Percentiles rank a stretch among this genome's conserved stretches.
phyloP scores from a whole-genome alignment of 2,329 filamentous ascomycete species.

The Alternaria rosae region DNA sequence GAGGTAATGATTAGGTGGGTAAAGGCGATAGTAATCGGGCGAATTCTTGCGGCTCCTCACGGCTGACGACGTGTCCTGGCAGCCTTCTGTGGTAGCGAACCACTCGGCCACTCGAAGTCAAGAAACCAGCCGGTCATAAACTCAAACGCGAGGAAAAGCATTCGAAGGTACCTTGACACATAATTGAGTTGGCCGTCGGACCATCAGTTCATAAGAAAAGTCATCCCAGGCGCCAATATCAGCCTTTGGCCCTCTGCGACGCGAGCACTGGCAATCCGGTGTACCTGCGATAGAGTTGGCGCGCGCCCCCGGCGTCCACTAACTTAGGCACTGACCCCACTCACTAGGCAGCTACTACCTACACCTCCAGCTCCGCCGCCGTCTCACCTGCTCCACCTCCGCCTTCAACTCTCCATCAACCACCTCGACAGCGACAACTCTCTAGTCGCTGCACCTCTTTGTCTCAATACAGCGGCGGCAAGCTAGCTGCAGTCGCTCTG shows the following conservation, averaged over 20 bases:
- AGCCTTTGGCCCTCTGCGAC: neutral
- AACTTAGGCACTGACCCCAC: constrained; percentile 22
- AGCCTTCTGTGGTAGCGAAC: constrained; percentile 1
- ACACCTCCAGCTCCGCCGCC: constrained; percentile 19
- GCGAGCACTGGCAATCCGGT: constrained; percentile 13
- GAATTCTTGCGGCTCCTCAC: constrained; percentile 1
- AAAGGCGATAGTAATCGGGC: neutral
- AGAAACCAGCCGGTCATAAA: neutral
- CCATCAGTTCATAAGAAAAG: neutral
- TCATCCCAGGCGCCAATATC: neutral
- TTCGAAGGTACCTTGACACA: neutral
- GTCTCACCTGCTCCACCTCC: constrained; percentile 25
- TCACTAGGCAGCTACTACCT: constrained; percentile 29
- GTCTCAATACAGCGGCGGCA: constrained; percentile 6
- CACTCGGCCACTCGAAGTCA: neutral
- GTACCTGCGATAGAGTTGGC: constrained; percentile 3
- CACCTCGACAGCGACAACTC: constrained; percentile 4
- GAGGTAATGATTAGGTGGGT: neutral
- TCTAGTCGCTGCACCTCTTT: constrained; percentile 8
- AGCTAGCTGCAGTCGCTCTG: constrained; percentile 15
- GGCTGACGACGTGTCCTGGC: constrained; percentile 7
- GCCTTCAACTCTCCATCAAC: constrained; percentile 15
- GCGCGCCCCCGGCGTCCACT: constrained; percentile 9
- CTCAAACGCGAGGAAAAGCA: neutral
- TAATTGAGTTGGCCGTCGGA: neutral